Conservation (phyloP, 73 alveolate species). For the Paramecium pentaurelia region DNA sequence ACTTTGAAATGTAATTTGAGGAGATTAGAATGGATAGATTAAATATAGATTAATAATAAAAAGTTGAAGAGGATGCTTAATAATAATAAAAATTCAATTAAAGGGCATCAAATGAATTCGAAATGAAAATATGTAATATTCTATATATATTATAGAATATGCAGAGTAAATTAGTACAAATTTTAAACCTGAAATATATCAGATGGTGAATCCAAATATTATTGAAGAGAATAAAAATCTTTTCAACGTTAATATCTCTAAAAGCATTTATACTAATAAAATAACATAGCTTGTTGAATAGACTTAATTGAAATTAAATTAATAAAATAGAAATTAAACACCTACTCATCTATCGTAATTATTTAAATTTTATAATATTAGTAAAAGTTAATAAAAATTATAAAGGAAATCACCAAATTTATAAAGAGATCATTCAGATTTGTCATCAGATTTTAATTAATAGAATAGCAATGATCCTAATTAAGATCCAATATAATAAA, state of each 20-base stretch:
- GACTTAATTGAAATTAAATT: not conserved
- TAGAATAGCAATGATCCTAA: not conserved
- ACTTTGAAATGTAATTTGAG: slow-evolving; percentile 30
- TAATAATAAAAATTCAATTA: not conserved
- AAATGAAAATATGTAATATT: not conserved
- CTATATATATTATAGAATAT: not conserved
- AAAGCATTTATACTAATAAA: slow-evolving; percentile 26
- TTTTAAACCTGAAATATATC: slow-evolving; percentile 31
- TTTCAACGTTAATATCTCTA: not conserved
- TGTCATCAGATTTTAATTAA: not conserved
- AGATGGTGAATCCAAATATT: not conserved
- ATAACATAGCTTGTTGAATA: slow-evolving; percentile 26
- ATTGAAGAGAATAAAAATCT: slow-evolving; percentile 16
- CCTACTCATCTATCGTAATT: not conserved
- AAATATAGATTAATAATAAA: not conserved
- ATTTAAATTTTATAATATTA: not conserved
- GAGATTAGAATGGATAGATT: slow-evolving; percentile 20
- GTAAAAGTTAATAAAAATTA: slow-evolving; percentile 39
- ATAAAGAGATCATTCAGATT: not conserved
- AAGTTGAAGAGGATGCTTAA: not conserved
- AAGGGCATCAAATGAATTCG: not conserved
- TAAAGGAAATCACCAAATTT: slow-evolving; percentile 28
- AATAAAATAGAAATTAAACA: not conserved
- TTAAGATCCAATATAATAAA: slow-evolving; percentile 35
- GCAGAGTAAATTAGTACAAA: not conserved